These are phyloP conservation scores for Kodamaea suecica DNA, from an alignment of 1,139 yeast species.

Conservation along the genomic window DNA sequence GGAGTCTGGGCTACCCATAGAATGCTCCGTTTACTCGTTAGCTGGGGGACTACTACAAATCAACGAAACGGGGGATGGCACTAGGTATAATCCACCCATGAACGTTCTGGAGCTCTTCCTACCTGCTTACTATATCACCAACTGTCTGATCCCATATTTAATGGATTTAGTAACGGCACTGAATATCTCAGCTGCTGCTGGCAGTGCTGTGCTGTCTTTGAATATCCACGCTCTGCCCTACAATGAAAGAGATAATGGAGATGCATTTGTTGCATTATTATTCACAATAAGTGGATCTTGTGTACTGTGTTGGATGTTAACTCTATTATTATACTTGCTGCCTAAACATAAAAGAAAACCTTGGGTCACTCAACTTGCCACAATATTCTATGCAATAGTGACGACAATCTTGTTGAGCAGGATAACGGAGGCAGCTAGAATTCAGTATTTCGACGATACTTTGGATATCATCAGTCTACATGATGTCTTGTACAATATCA, in stretches of 20 bases:
- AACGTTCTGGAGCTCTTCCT: constrained; percentile 19
- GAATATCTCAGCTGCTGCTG: constrained; percentile 3
- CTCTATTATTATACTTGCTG: constrained; percentile 43
- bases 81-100: neutral
- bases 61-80: constrained; percentile 10
- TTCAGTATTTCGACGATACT: constrained; percentile 36
- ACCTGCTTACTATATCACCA: constrained; percentile 44
- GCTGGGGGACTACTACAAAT: constrained; percentile 29
- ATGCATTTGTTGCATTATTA: constrained; percentile 43
- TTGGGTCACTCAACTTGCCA: constrained; percentile 41
- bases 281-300: constrained; percentile 43
- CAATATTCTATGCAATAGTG: constrained; percentile 42
- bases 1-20: constrained; percentile 22
- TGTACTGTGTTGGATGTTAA: constrained; percentile 52
- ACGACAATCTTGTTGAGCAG: constrained; percentile 40
- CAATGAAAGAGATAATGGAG: constrained; percentile 35
- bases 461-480: constrained; percentile 38
- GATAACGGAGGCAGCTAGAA: constrained; percentile 32
- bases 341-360: constrained; percentile 48
- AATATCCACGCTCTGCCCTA: constrained; percentile 18
- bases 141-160: constrained; percentile 31
- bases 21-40: constrained; percentile 41
- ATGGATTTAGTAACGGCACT: constrained; percentile 12
- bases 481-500: constrained; percentile 25
- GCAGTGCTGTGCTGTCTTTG: neutral